Evolutionary conservation across 305 asterid genomes (phyloP).

Genomic region (Fraxinus albicans): DNA sequence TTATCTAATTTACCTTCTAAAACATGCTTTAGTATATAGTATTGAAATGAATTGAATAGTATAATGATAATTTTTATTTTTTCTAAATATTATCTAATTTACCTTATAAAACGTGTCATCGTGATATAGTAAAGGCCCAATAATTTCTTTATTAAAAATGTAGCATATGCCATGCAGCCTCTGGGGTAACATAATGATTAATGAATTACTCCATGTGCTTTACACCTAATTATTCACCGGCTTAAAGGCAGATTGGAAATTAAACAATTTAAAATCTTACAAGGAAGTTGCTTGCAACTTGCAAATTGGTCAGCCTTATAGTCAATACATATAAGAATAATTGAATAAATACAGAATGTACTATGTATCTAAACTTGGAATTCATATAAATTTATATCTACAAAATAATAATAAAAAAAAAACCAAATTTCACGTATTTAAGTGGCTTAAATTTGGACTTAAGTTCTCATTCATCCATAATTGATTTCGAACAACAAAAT

Average conservation of each 20-base stretch:
- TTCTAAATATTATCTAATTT: not conserved
- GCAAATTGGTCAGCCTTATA: not conserved
- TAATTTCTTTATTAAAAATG: not conserved
- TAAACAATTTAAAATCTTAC: not conserved
- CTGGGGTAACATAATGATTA: slow-evolving; percentile 1
- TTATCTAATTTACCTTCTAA: too few species aligned
- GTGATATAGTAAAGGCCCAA: not conserved
- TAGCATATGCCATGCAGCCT: slow-evolving; percentile 20
- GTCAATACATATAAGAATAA: not conserved
- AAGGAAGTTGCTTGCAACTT: not conserved
- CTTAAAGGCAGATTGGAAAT: not conserved
- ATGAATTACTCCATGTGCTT: slow-evolving; percentile 30
- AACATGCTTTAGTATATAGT: not conserved
- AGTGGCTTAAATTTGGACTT: not conserved
- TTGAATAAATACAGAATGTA: not conserved
- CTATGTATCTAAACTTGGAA: not conserved
- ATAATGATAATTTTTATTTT: not conserved
- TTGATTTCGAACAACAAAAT: not conserved
- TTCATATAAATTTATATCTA: not conserved
- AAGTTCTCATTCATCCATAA: not conserved
- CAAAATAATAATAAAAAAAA: not conserved
- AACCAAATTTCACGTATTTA: not conserved
- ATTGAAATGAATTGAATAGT: not conserved
- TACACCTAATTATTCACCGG: slow-evolving; percentile 25
- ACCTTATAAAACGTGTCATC: not conserved